Base-by-base conservation (phyloP, 1,139 yeast genomes). In the Spencermartinsiella ligniputridi region DNA sequence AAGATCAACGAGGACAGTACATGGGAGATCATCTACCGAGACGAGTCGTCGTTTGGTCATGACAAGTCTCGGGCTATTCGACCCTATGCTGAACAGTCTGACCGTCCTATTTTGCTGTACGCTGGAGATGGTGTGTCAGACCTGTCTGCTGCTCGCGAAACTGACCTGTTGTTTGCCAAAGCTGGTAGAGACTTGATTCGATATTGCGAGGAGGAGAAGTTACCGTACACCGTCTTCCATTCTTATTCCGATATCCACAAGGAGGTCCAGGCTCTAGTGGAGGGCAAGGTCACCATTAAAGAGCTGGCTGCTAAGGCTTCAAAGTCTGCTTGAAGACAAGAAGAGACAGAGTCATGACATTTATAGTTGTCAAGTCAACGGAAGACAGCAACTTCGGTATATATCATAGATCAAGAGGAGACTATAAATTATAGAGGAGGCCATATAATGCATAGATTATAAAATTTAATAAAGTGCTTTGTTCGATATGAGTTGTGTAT, bases 61-160 rank as follows among this genome's bases (percentile, higher is more conserved):
- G 97, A 92, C 68, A 92, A 92, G 70, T 81, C 96, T 39, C 74
- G 78, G 45, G 83, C 94, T 29, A 89, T 90, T 56, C 74, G 76
- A 49, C 85, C 87, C 36, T 85, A 63, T 63, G 75, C 72, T 55
- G 69, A 58, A 61, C 67, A 69, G 46, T 56, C 60, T 32, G 59
- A 52, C 2, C 69, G 76, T 48, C 89, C 92, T 9, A 70, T 72
- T 37, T 72, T 89, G 56, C 86, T 90, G 63, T 92, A 92, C 71
- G 86, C 95, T 61, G 98, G 98, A 46, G 98, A 92, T 63, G 99
- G 99, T 49, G 97, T 92, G 22, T 83, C 95, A 44, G 99, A 92
- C 64, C 72, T 92, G 54, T 80, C 89, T 50, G 98, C 98, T 20
- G 97, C 97, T 25, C 82, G 84, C 61, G 97, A 92, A 64, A 89